Conservation (phyloP, 2,329 filamentous ascomycete genomes). For the Pseudogymnoascus verrucosus region DNA sequence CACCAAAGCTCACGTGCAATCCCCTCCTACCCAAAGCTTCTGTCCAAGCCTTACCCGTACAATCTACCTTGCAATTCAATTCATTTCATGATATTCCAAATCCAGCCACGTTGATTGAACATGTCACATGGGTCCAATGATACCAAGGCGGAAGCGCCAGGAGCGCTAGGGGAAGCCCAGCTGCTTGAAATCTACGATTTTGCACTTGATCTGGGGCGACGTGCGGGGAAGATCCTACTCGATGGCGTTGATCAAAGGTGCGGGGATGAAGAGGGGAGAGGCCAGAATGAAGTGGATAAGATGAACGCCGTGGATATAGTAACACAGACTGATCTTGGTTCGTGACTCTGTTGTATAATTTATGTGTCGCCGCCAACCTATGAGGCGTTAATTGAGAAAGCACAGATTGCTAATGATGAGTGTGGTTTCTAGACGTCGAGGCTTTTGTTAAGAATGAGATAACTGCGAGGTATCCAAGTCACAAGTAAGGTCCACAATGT, state of each 20-base stretch:
- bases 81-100: conserved; percentile 4
- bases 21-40: neutral
- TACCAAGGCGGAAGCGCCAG: conserved; percentile 2
- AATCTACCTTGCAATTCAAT: neutral
- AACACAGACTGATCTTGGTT: conserved; percentile 67
- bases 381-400: conserved; percentile 12
- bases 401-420: conserved; percentile 3
- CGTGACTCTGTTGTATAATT: conserved; percentile 17
- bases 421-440: conserved; percentile 51
- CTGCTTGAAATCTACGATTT: conserved; percentile 62
- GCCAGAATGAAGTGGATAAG: conserved; percentile 46
- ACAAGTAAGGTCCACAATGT: conserved; percentile 43
- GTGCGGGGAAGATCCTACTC: conserved; percentile 61
- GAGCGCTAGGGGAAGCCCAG: conserved; percentile 32
- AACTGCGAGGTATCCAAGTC: conserved; percentile 50
- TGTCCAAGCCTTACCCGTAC: neutral
- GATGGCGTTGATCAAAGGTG: conserved; percentile 52
- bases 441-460: conserved; percentile 58
- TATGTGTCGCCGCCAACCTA: neutral
- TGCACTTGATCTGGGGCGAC: conserved; percentile 60
- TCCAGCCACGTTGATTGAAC: neutral
- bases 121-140: conserved; percentile 5
- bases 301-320: conserved; percentile 71
- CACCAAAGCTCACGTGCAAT: neutral
- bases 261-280: conserved; percentile 26